Percentiles rank a stretch among this genome's conserved stretches.
Evolutionary conservation across 495 filamentous ascomycete genomes (phyloP).

Genomic region (Umbilicaria muhlenbergii): DNA sequence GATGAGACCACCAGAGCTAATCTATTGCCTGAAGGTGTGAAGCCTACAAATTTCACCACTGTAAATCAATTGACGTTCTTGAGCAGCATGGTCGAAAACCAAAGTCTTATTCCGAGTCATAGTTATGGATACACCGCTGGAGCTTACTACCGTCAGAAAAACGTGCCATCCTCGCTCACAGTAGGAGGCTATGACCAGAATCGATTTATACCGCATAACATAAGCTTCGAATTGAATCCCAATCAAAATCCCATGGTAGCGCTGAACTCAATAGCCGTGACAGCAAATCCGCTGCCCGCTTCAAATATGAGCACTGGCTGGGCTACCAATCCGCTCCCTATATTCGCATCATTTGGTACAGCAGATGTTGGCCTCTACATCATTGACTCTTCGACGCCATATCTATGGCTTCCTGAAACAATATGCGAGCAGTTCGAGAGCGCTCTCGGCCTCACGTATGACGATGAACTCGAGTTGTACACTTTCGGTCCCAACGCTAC

Average conservation of each 20-base stretch:
- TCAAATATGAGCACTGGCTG: slow-evolving; percentile 25
- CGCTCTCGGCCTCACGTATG: slow-evolving; percentile 41
- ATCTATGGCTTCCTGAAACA: slow-evolving; percentile 46
- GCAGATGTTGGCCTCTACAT: slow-evolving; percentile 32
- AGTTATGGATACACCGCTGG: slow-evolving; percentile 56
- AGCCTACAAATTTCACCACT: slow-evolving; percentile 9
- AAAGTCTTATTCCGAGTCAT: slow-evolving; percentile 39
- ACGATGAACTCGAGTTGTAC: slow-evolving; percentile 33
- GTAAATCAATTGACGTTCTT: slow-evolving; percentile 4
- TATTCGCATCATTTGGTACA: slow-evolving; percentile 20
- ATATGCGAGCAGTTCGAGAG: slow-evolving; percentile 48
- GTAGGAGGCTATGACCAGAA: slow-evolving; percentile 49
- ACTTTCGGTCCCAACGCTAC: slow-evolving; percentile 19
- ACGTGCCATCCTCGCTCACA: slow-evolving; percentile 37
- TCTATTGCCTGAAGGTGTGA: not conserved
- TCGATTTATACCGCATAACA: slow-evolving; percentile 37
- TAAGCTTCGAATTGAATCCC: slow-evolving; percentile 35
- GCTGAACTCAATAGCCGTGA: slow-evolving; percentile 38
- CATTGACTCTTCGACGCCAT: slow-evolving; percentile 54
- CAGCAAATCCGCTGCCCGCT: slow-evolving; percentile 18
- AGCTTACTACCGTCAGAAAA: slow-evolving; percentile 41
- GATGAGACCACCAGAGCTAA: too few species aligned
- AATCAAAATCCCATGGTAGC: slow-evolving; percentile 33
- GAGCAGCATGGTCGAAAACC: slow-evolving; percentile 25
- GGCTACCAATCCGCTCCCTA: slow-evolving; percentile 18